Evolutionary conservation across 495 filamentous ascomycete species (phyloP).

Genomic region (Hypoxylon lienhwacheense): DNA sequence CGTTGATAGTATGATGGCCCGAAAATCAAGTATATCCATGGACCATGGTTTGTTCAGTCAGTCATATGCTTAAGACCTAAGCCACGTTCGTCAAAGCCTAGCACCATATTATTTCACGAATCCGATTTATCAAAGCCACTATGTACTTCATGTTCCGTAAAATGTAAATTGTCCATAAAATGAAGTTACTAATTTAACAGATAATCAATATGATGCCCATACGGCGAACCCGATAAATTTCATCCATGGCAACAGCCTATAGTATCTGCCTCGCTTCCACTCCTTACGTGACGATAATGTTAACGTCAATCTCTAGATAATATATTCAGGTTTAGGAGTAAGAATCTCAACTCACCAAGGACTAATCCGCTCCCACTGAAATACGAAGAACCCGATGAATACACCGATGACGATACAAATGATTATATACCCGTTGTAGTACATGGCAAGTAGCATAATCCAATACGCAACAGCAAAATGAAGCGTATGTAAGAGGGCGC

Average conservation of each 20-base stretch:
- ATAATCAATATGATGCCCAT: neutral
- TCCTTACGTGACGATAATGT: neutral
- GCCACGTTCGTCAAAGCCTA: too few species aligned
- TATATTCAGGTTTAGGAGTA: neutral
- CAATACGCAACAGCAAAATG: conserved; percentile 74
- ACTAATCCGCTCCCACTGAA: conserved; percentile 56
- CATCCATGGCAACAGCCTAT: conserved; percentile 26
- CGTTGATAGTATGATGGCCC: too few species aligned
- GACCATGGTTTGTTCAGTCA: too few species aligned
- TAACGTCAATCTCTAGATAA: neutral
- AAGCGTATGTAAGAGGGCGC: conserved; percentile 63
- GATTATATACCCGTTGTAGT: conserved; percentile 67
- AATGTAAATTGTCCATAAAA: too few species aligned
- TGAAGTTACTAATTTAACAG: too few species aligned
- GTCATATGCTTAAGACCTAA: too few species aligned
- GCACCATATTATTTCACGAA: too few species aligned
- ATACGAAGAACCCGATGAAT: conserved; percentile 61
- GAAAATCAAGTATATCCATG: too few species aligned
- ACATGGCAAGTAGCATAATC: conserved; percentile 67
- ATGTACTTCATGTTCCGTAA: neutral
- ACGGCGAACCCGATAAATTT: neutral
- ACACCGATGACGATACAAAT: conserved; percentile 65
- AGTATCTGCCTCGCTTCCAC: neutral
- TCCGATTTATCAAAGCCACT: neutral
- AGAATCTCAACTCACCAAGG: conserved; percentile 7